Evolutionary conservation across 202 grass and related monocot genomes (phyloP), one percentile per base, ranked within the genome.

Genomic region (Carex sylvatica): DNA sequence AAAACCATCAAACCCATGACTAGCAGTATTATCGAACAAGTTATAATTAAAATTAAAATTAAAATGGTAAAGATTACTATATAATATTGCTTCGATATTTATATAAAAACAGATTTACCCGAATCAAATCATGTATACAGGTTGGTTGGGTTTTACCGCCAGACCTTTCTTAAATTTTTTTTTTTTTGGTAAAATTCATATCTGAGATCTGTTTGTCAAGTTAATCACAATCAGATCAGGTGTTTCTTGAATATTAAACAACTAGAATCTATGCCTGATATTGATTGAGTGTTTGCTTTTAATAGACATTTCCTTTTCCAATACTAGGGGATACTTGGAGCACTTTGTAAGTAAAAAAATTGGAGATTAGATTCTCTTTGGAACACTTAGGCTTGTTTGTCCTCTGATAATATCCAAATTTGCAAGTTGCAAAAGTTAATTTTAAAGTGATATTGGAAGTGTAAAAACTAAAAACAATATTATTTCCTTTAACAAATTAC

Each of bases 221-320:
- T 23, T 44, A 47, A 46, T 15, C 9, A 65, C 64, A 80, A 47
- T 9, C 55, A 11, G 7, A 38, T 68, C 31, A 38, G 71, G 23
- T 28, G 12, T 53, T 52, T 52, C 16, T 81, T 13, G 11, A 81
- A 65, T 64, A 64, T 52, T 51, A 47, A 65, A 81, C 28, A 40
- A 66, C 35, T 23, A 81, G 60, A 81, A 81, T 81, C 20, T 1
- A 81, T 81, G 20, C 60, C 10, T 66, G 78, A 49, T 30, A 6
- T 53, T 66, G 78, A 49, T 30, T 6, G 74, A 77, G 53, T 77
- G 74, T 59, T 65, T 81, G 78, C 61, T 65, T 81, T 81, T 64
- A 18, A 80, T 80, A 24, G 22, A 80, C 33, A 63, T 80, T 38
- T 80, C 77, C 12, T 64, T 47, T 63, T 80, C 59, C 56, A 64